These are phyloP conservation scores for Phytopythium kandeliae DNA, from an alignment of 352 stramenopile genomes.

Conservation along the genomic window DNA sequence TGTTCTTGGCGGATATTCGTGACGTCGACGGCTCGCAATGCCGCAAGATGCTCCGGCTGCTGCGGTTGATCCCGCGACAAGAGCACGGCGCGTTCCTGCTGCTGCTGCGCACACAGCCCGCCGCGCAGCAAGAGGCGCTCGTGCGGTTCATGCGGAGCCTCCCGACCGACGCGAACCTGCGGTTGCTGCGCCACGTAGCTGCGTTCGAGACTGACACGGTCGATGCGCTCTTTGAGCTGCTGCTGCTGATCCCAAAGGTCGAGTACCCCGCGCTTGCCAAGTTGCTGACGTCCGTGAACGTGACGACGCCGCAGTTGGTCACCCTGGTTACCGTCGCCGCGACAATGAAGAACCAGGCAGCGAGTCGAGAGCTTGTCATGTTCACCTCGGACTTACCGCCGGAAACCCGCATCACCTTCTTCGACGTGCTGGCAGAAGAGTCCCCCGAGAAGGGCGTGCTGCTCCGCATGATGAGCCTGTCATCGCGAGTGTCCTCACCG, in stretches of 20 bases:
- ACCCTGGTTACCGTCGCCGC: conserved; percentile 42
- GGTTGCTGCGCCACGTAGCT: conserved; percentile 37
- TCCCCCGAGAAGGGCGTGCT: conserved; percentile 49
- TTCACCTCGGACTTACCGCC: conserved; percentile 45
- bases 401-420: conserved; percentile 36
- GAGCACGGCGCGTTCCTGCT: conserved; percentile 35
- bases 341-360: conserved; percentile 70
- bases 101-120: conserved; percentile 46
- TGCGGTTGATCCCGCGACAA: conserved; percentile 23
- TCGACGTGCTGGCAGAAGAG: conserved; percentile 30
- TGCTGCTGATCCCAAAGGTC: conserved; percentile 54
- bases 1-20: conserved; percentile 28
- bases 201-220: conserved; percentile 28
- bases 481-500: conserved; percentile 24
- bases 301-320: conserved; percentile 31
- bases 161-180: conserved; percentile 32
- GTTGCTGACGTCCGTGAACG: conserved; percentile 40
- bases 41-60: conserved; percentile 47
- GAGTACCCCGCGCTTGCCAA: conserved; percentile 54
- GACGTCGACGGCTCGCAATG: conserved; percentile 22
- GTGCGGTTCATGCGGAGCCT: conserved; percentile 62
- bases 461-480: conserved; percentile 53
- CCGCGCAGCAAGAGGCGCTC: conserved; percentile 47
- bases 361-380: conserved; percentile 53
- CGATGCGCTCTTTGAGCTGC: conserved; percentile 60